Conservation (phyloP, 345 rosid species). For the Geranium rotundifolium region DNA sequence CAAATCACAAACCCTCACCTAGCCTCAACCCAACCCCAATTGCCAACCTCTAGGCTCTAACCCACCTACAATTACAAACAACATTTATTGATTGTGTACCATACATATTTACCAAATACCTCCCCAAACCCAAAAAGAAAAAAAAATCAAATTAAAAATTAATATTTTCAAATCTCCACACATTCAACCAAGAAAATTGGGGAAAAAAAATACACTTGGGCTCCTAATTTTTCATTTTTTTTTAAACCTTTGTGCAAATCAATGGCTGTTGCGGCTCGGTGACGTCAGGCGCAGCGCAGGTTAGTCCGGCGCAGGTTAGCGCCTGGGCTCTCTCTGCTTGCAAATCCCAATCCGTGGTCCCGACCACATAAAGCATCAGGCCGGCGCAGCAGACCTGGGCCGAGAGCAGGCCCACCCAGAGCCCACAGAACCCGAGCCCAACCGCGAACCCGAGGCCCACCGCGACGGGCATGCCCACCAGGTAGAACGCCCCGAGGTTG, state of each 20-base stretch:
- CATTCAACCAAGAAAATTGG: not conserved
- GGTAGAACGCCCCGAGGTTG: slow-evolving; percentile 78
- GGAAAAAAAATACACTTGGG: not conserved
- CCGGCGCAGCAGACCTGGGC: slow-evolving; percentile 89
- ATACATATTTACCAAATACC: no score
- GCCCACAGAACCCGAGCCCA: slow-evolving; percentile 68
- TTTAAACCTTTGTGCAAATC: slow-evolving; percentile 21
- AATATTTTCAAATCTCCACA: no score
- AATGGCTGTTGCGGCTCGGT: slow-evolving; percentile 23
- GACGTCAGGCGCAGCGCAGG: slow-evolving; percentile 9
- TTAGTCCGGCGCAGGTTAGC: slow-evolving; percentile 40
- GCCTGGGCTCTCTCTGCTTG: slow-evolving; percentile 51
- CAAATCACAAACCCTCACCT: no score
- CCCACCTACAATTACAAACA: no score
- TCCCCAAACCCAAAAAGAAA: no score
- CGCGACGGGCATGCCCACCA: slow-evolving; percentile 93
- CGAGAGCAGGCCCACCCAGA: slow-evolving; percentile 67
- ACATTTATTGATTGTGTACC: no score
- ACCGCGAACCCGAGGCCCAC: slow-evolving; percentile 62
- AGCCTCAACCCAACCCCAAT: no score
- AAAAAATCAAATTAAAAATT: no score
- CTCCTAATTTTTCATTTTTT: not conserved
- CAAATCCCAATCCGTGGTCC: slow-evolving; percentile 70
- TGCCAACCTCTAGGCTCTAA: no score
- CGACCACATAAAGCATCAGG: slow-evolving; percentile 74